Conservation (phyloP, 129 eudicot species). For the Solidago caesia region DNA sequence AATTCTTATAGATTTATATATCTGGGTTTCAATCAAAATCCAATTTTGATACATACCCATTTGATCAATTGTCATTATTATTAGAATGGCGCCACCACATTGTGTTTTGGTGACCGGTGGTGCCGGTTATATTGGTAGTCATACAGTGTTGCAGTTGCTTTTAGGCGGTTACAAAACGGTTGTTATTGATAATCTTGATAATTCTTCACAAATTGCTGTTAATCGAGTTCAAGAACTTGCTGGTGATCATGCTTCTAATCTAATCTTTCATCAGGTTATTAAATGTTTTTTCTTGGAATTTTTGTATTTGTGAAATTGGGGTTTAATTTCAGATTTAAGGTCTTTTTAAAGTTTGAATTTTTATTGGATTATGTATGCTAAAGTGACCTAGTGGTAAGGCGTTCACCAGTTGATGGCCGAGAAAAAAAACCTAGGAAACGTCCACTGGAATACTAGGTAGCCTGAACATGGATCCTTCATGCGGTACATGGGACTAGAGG, state of each 20-base stretch:
- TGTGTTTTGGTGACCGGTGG: slow-evolving; percentile 81
- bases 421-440: too few relatives aligned
- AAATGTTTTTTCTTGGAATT: neutral
- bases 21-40: slow-evolving; percentile 15
- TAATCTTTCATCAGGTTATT: slow-evolving; percentile 70
- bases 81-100: slow-evolving; percentile 45
- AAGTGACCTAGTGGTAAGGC: too few relatives aligned
- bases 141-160: slow-evolving; percentile 74
- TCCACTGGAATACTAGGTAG: too few relatives aligned
- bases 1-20: slow-evolving; percentile 21
- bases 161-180: slow-evolving; percentile 69
- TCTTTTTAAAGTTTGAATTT: neutral
- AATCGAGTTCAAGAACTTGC: slow-evolving; percentile 71
- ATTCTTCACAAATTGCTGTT: slow-evolving; percentile 59
- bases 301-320: slow-evolving; percentile 3
- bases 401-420: too few relatives aligned
- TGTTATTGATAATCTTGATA: slow-evolving; percentile 76
- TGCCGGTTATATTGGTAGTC: slow-evolving; percentile 91
- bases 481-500: too few relatives aligned
- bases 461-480: too few relatives aligned
- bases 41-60: neutral
- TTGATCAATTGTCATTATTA: neutral
- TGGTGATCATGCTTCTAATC: slow-evolving; percentile 54
- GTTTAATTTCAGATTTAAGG: neutral
- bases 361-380: neutral